phyloP scores from a whole-genome alignment of 345 rosid genomes.

The Tarenaya hassleriana region DNA sequence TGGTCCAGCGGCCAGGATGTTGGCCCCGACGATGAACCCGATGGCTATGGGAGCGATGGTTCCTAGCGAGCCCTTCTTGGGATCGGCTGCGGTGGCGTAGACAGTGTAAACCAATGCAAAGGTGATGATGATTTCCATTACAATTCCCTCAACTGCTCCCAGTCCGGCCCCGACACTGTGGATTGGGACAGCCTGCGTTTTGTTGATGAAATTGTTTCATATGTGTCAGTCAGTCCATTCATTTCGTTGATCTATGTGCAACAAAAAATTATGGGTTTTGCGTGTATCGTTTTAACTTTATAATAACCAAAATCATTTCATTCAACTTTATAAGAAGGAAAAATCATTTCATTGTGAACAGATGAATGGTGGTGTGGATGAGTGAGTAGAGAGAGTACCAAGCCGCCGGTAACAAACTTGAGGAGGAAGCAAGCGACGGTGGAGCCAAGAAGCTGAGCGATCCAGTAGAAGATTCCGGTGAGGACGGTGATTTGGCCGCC shows the following conservation, averaged over 20 bases:
- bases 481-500: slow-evolving; percentile 54
- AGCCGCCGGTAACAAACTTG: slow-evolving; percentile 70
- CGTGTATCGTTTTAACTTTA: no score
- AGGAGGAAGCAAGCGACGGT: slow-evolving; percentile 80
- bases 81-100: slow-evolving; percentile 93
- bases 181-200: slow-evolving; percentile 53
- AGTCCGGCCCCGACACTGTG: slow-evolving; percentile 80
- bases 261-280: no score
- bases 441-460: slow-evolving; percentile 89
- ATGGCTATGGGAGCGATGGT: slow-evolving; percentile 88
- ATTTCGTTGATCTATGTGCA: no score
- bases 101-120: slow-evolving; percentile 91
- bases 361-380: not conserved
- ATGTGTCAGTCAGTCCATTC: no score
- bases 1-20: slow-evolving; percentile 92
- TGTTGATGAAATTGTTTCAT: not conserved
- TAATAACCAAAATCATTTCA: no score
- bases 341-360: not conserved
- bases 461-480: slow-evolving; percentile 42
- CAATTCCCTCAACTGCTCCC: slow-evolving; percentile 72
- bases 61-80: slow-evolving; percentile 86
- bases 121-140: slow-evolving; percentile 86
- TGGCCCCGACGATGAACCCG: slow-evolving; percentile 92
- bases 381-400: slow-evolving; percentile 39
- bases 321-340: no score